phyloP scores from a whole-genome alignment of 2,329 filamentous ascomycete species.

The Cercospora nicotianae region DNA sequence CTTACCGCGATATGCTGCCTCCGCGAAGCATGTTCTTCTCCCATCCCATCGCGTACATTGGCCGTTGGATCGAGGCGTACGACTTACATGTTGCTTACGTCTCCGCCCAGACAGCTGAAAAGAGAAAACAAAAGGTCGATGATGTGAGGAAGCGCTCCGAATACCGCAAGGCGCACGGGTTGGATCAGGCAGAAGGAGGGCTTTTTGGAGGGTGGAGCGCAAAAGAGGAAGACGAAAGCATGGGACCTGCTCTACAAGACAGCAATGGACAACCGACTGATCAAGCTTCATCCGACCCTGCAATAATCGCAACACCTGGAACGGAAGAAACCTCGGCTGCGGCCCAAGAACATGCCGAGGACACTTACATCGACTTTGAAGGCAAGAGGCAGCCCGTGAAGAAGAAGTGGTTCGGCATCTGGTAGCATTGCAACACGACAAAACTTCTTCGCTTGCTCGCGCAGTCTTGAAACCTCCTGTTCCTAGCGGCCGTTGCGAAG shows the following conservation, averaged over 20 bases:
- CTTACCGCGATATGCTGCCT: slow-evolving; percentile 77
- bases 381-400: slow-evolving; percentile 53
- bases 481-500: not conserved
- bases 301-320: slow-evolving; percentile 18
- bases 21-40: slow-evolving; percentile 65
- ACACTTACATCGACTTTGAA: slow-evolving; percentile 44
- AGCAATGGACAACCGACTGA: slow-evolving; percentile 38
- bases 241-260: slow-evolving; percentile 41
- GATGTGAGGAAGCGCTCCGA: slow-evolving; percentile 84
- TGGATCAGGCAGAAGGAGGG: slow-evolving; percentile 57
- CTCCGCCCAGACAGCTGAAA: slow-evolving; percentile 67
- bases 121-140: slow-evolving; percentile 71
- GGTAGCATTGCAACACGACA: slow-evolving; percentile 47
- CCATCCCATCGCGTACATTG: slow-evolving; percentile 68
- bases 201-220: slow-evolving; percentile 54
- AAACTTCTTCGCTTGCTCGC: not conserved
- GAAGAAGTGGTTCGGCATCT: slow-evolving; percentile 85
- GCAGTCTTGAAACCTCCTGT: not conserved
- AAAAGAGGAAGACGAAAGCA: slow-evolving; percentile 37
- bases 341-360: slow-evolving; percentile 35
- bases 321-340: slow-evolving; percentile 36
- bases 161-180: slow-evolving; percentile 82
- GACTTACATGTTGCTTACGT: slow-evolving; percentile 73
- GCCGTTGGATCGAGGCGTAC: slow-evolving; percentile 69
- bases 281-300: not conserved